These are phyloP conservation scores for Leccinum ochraceum DNA, from an alignment of 768 basidiomycete species.

Conservation along the genomic window DNA sequence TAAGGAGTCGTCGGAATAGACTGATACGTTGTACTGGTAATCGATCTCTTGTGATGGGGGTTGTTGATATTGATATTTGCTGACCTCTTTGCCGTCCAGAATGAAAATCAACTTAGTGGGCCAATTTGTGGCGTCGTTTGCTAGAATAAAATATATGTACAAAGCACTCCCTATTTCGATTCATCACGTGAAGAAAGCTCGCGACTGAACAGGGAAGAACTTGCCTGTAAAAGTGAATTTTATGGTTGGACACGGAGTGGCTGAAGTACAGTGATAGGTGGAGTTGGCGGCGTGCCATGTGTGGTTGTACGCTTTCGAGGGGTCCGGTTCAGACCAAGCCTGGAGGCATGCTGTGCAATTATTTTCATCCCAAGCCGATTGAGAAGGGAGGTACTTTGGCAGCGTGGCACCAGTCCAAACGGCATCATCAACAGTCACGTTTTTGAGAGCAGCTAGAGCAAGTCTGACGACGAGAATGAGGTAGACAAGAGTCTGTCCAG, in stretches of 20 bases:
- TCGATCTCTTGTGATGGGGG: background rate
- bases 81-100: background rate
- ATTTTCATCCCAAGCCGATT: no score
- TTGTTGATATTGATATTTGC: slow-evolving; percentile 2
- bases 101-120: slow-evolving; percentile 7
- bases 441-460: background rate
- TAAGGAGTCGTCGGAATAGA: slow-evolving; percentile 16
- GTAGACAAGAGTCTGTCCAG: background rate
- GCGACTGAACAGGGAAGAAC: background rate
- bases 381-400: background rate
- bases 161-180: slow-evolving; percentile 12
- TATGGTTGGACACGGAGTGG: no score
- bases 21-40: slow-evolving; percentile 17
- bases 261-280: no score
- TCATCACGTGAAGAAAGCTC: background rate
- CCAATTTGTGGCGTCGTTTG: background rate
- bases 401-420: background rate
- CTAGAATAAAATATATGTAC: slow-evolving; percentile 22
- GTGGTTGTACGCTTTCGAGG: background rate
- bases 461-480: background rate
- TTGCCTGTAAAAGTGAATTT: slow-evolving; percentile 14
- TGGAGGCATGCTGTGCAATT: background rate
- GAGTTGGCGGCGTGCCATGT: background rate
- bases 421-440: background rate
- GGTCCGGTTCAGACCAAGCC: background rate